These are phyloP conservation scores for Leccinum cinnamomeum DNA, from an alignment of 1,284 basidiomycete genomes.

Conservation along the genomic window DNA sequence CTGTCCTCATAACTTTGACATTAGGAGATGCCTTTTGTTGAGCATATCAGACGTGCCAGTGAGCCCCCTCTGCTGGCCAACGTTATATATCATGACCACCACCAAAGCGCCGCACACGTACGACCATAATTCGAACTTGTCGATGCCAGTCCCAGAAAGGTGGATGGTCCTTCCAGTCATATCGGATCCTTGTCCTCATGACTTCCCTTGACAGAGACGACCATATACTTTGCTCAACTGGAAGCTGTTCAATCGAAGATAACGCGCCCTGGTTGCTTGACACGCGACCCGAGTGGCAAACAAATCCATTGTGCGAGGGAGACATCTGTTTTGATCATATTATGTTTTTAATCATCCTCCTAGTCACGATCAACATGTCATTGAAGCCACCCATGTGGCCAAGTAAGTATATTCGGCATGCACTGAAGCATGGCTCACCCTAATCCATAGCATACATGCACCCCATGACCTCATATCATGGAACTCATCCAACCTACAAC, in stretches of 20 bases:
- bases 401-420: constrained; percentile 1
- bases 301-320: too few species aligned
- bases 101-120: too few species aligned
- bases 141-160: too few species aligned
- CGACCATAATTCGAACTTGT: too few species aligned
- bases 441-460: background rate
- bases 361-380: background rate
- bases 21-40: background rate
- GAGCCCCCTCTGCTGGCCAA: background rate
- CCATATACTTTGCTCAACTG: too few species aligned
- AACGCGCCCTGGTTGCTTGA: too few species aligned
- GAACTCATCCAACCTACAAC: background rate
- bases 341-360: background rate
- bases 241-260: too few species aligned
- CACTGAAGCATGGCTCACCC: background rate
- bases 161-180: too few species aligned
- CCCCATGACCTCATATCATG: background rate
- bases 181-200: too few species aligned
- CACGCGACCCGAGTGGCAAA: too few species aligned
- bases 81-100: background rate
- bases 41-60: background rate
- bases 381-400: background rate
- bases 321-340: background rate
- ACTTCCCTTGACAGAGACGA: too few species aligned
- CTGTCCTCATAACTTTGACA: background rate